These are phyloP conservation scores for Huntiella abstrusa DNA, from an alignment of 2,329 filamentous ascomycete genomes.

Conservation along the genomic window DNA sequence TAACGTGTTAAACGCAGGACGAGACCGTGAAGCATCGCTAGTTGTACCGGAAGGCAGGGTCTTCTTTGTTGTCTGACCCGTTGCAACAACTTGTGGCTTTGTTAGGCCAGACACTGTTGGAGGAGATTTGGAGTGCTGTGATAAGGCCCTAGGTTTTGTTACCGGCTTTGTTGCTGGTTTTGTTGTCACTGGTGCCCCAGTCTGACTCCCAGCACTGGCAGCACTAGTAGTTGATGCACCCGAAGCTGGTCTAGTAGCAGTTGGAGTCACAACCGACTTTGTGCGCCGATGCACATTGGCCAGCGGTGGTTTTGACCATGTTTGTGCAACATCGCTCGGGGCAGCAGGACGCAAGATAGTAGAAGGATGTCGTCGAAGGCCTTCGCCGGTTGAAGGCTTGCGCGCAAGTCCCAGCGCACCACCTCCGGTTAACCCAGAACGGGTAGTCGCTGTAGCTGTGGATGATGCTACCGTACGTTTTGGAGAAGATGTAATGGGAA, in stretches of 20 bases:
- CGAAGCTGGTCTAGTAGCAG: neutral
- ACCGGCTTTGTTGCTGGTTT: neutral
- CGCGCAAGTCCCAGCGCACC: neutral
- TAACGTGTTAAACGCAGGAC: constrained; percentile 40
- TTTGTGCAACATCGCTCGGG: too few relatives aligned
- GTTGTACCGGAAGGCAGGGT: constrained; percentile 10
- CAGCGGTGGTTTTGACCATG: neutral
- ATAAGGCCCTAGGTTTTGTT: constrained; percentile 15
- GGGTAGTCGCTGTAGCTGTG: neutral
- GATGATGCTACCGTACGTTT: too few relatives aligned
- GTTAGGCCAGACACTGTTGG: neutral
- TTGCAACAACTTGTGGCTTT: neutral
- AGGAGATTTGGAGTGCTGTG: constrained; percentile 5
- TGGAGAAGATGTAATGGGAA: neutral
- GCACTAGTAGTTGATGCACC: neutral
- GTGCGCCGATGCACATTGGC: constrained; percentile 1
- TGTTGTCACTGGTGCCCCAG: too few relatives aligned
- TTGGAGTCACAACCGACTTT: constrained; percentile 3
- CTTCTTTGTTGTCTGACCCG: neutral
- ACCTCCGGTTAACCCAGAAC: too few relatives aligned
- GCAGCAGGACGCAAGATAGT: neutral
- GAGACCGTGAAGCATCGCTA: constrained; percentile 19
- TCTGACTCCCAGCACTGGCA: neutral
- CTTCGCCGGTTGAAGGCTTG: constrained; percentile 5
- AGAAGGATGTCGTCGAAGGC: neutral